Evolutionary conservation across 164 flowering plant genomes (phyloP), one percentile per base, ranked within the genome.

Genomic region (Kalanchoe fedtschenkoi): DNA sequence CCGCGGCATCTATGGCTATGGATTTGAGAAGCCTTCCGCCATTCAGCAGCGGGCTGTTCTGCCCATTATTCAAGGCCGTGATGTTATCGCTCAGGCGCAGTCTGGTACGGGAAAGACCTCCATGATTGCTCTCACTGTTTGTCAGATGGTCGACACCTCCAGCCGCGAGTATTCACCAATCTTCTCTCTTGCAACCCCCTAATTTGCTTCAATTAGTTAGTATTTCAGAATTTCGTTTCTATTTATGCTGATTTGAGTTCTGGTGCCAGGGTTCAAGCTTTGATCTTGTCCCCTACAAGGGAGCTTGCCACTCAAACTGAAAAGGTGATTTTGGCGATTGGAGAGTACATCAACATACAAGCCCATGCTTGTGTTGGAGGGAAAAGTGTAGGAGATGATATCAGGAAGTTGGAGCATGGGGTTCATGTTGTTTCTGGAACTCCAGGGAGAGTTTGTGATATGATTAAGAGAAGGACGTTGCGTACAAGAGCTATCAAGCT

Each of bases 351-450:
- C 26, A 90, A 80, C 54, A 78, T 93, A 62, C 92, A 85, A 68
- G 97, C 86, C 9, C 96, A 93, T 78, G 81, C 97, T 1, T 93
- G 98, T 64, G 68, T 93, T 68, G 98, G 98, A 60, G 98, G 98
- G 28, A 88, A 93, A 71, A 93, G 98, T 65, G 84, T 93, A 0
- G 97, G 98, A 16, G 98, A 90, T 66, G 98, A 93, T 68, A 88
- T 90, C 30, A 79, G 96, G 58, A 90, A 85, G 65, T 79, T 93
- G 2, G 97, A 93, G 44, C 58, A 83, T 76, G 99, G 99, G 37
- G 99, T 93, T 71, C 99, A 88, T 59, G 95, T 90, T 17, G 99
- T 93, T 22, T 93, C 99, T 65, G 99, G 99, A 68, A 93, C 99
- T 9, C 99, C 99, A 0, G 99, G 99, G n/a, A 80, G 99, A 76